Conservation (phyloP, 768 basidiomycete genomes). For the Tubosaeta sp. region DNA sequence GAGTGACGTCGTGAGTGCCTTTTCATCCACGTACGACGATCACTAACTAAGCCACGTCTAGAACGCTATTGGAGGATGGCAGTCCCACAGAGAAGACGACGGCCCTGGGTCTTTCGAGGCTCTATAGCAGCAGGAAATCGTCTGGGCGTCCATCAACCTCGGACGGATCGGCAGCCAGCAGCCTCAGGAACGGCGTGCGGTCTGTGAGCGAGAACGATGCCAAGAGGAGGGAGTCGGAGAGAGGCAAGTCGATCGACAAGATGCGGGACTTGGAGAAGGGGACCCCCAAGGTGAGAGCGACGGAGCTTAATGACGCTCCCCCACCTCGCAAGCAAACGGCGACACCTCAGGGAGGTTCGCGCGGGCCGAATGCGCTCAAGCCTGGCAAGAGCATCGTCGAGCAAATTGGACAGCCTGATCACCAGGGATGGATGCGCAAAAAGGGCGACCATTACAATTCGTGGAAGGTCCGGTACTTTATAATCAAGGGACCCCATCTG, state of each 20-base stretch:
- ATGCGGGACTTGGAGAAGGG: constrained; percentile 18
- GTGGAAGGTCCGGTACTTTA: constrained; percentile 91
- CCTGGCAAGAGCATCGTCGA: constrained; percentile 74
- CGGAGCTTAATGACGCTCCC: constrained; percentile 33
- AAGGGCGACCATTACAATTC: constrained; percentile 88
- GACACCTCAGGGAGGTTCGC: constrained; percentile 25
- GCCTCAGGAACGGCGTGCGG: constrained; percentile 22
- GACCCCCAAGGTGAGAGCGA: constrained; percentile 12
- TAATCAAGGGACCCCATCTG: constrained; percentile 87
- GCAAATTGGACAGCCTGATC: constrained; percentile 89
- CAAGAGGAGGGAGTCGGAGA: constrained; percentile 16
- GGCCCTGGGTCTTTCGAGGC: constrained; percentile 46
- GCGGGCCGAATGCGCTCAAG: constrained; percentile 39
- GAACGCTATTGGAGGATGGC: constrained; percentile 32
- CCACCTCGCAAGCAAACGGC: constrained; percentile 55
- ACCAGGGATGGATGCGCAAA: constrained; percentile 94
- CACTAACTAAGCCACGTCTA: constrained; percentile 11
- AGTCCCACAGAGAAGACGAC: constrained; percentile 40
- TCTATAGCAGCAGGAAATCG: constrained; percentile 42
- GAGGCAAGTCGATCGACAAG: constrained; percentile 23
- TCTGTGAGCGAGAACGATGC: constrained; percentile 19
- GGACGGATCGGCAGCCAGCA: constrained; percentile 29
- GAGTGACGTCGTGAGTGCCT: constrained; percentile 55
- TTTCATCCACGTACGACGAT: not conserved
- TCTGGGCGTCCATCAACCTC: constrained; percentile 42